A percentile compares a stretch with the other conserved stretches of the same genome.
phyloP scores from a whole-genome alignment of 768 basidiomycete species.

The Mycena venus region DNA sequence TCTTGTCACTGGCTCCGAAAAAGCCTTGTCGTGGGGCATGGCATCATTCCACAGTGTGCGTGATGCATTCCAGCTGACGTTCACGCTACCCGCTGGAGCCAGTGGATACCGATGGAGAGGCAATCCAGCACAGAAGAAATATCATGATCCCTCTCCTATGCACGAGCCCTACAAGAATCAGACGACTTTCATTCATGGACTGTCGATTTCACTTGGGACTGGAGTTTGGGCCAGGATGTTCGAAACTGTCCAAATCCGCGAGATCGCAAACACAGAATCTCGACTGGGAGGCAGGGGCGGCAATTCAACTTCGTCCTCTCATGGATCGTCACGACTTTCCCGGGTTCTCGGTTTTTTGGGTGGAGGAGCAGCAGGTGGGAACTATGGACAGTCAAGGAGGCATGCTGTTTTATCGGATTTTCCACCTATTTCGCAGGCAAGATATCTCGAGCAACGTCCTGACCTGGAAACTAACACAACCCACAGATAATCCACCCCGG shows the following conservation, averaged over 20 bases:
- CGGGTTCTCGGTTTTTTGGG: not conserved
- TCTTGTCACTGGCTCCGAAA: constrained; percentile 37
- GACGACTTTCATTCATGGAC: constrained; percentile 7
- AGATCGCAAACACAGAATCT: not conserved
- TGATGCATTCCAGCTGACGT: not conserved
- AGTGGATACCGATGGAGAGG: not conserved
- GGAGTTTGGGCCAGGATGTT: constrained; percentile 1
- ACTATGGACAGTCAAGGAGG: too few species aligned
- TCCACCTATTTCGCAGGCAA: not conserved
- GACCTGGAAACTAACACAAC: too few species aligned
- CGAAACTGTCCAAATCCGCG: not conserved
- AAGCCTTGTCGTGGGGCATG: too few species aligned
- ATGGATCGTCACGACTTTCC: constrained; percentile 9
- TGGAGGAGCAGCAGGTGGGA: not conserved
- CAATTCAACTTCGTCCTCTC: not conserved
- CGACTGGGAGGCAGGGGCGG: not conserved
- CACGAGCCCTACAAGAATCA: not conserved
- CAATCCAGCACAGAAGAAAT: not conserved
- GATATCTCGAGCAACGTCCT: not conserved
- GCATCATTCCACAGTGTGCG: constrained; percentile 16
- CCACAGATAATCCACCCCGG: constrained; percentile 3
- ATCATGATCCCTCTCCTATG: not conserved
- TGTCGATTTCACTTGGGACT: constrained; percentile 2
- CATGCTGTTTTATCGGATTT: not conserved
- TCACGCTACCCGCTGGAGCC: not conserved